These are phyloP conservation scores for Gossypium trilobum DNA, from an alignment of 441 rosid genomes.

Conservation along the genomic window DNA sequence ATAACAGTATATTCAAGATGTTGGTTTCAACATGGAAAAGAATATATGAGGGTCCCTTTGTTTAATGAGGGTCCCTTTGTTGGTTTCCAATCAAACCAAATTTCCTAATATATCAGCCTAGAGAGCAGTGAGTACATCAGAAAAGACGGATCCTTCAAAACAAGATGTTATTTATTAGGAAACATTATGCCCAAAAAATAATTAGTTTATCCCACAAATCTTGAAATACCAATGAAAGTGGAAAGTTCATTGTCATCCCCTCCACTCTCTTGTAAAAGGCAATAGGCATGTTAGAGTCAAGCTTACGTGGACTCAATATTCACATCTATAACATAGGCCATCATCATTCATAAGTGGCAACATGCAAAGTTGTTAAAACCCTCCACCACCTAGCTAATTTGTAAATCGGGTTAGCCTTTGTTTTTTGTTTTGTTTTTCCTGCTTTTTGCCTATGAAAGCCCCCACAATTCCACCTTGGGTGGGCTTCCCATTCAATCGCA, in stretches of 20 bases:
- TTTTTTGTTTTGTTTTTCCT: background rate
- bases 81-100: too few species aligned
- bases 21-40: too few species aligned
- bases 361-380: background rate
- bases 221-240: background rate
- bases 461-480: background rate
- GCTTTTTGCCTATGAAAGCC: background rate
- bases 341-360: background rate
- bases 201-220: background rate
- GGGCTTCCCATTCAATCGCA: background rate
- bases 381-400: background rate
- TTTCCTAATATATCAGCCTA: too few species aligned
- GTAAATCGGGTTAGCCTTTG: background rate
- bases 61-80: too few species aligned
- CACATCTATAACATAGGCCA: background rate
- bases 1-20: too few species aligned
- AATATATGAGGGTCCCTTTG: too few species aligned
- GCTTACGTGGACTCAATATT: constrained; percentile 6
- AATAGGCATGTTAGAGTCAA: constrained; percentile 5
- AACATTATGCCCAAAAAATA: too few species aligned
- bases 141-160: too few species aligned
- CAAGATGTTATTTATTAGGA: too few species aligned
- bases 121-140: too few species aligned
- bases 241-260: background rate
- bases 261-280: background rate